phyloP scores from a whole-genome alignment of 257 asterid genomes.

The Solanum peruvianum region DNA sequence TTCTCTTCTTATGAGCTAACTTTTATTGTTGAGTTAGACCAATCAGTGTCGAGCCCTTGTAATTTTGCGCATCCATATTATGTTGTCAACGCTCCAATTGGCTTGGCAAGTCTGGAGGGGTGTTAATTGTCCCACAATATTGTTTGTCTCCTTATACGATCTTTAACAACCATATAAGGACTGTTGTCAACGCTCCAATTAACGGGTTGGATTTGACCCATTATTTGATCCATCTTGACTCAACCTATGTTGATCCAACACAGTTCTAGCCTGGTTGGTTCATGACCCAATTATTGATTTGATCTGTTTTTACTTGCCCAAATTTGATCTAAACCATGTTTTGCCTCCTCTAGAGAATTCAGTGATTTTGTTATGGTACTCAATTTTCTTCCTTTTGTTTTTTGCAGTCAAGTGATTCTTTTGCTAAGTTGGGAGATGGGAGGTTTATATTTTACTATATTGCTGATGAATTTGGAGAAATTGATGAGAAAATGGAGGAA shows the following conservation, averaged over 20 bases:
- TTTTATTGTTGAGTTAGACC: not conserved
- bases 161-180: not conserved
- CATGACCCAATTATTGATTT: not conserved
- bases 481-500: conserved; percentile 60
- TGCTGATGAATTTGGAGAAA: conserved; percentile 57
- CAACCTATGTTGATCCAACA: not conserved
- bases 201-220: not conserved
- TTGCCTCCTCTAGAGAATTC: not conserved
- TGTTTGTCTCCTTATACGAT: not conserved
- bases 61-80: not conserved
- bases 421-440: conserved; percentile 48
- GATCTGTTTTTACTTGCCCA: not conserved
- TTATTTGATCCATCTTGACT: not conserved
- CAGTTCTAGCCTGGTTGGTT: not conserved
- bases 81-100: not conserved
- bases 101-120: not conserved
- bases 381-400: not conserved
- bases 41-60: not conserved
- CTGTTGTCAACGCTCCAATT: no score
- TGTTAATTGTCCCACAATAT: not conserved
- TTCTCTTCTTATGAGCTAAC: not conserved
- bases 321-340: not conserved
- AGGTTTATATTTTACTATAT: conserved; percentile 47
- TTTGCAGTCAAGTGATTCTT: conserved; percentile 64
- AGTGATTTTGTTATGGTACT: not conserved